These are phyloP conservation scores for Cutaneotrichosporon cavernicola DNA, from an alignment of 1,284 basidiomycete genomes.

Conservation along the genomic window DNA sequence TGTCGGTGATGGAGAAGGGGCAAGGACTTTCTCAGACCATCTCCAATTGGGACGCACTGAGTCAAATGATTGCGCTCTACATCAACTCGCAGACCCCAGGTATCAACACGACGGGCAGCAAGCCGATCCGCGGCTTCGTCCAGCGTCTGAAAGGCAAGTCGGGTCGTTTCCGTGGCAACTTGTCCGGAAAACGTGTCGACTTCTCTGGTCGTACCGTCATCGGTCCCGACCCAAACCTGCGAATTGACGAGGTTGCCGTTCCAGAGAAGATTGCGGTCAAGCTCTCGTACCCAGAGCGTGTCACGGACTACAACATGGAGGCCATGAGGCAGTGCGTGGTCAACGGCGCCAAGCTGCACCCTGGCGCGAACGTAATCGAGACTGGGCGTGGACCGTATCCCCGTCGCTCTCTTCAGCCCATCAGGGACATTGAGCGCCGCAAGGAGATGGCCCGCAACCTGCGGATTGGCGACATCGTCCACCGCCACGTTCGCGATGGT, in stretches of 20 bases:
- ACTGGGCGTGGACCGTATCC: slow-evolving; percentile 31
- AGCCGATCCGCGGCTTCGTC: slow-evolving; percentile 94
- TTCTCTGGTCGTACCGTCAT: slow-evolving; percentile 99
- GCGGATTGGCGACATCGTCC: slow-evolving; percentile 51
- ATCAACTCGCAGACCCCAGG: slow-evolving; percentile 98
- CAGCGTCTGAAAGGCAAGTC: slow-evolving; percentile 99
- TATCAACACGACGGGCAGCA: slow-evolving; percentile 75
- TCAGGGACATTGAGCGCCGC: slow-evolving; percentile 42
- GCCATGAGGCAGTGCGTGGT: slow-evolving; percentile 72
- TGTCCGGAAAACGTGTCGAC: slow-evolving; percentile 98
- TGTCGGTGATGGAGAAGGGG: slow-evolving; percentile 83
- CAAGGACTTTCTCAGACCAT: slow-evolving; percentile 84
- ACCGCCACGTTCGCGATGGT: slow-evolving; percentile 82
- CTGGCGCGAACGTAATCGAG: slow-evolving; percentile 94
- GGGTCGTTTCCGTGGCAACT: slow-evolving; percentile 96
- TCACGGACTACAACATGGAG: slow-evolving; percentile 88
- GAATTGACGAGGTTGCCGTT: slow-evolving; percentile 97
- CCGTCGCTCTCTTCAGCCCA: slow-evolving; percentile 28
- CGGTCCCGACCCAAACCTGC: slow-evolving; percentile 95
- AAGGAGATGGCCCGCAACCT: slow-evolving; percentile 45
- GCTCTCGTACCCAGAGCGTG: slow-evolving; percentile 93
- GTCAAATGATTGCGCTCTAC: slow-evolving; percentile 93
- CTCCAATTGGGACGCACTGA: slow-evolving; percentile 97
- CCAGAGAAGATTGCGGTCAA: slow-evolving; percentile 95
- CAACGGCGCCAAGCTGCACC: slow-evolving; percentile 89